Evolutionary conservation across 2,329 filamentous ascomycete species (phyloP).

Genomic region (Lasiodiplodia gonubiensis): DNA sequence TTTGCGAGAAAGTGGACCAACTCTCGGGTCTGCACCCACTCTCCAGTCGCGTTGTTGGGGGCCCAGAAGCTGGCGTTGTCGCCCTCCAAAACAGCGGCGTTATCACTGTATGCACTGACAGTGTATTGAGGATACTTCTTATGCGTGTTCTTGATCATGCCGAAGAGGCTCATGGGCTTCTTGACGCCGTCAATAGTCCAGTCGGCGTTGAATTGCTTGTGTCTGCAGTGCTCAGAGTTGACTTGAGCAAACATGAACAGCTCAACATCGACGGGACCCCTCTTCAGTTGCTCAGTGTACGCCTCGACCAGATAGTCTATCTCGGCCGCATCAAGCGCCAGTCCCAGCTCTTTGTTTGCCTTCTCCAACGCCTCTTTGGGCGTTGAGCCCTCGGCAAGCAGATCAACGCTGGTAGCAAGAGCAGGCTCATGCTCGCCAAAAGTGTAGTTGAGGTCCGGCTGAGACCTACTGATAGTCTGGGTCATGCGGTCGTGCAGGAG

Average conservation of each 20-base stretch:
- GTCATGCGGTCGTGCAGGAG: conserved; percentile 94
- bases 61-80: conserved; percentile 80
- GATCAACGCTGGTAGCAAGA: conserved; percentile 75
- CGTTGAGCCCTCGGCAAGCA: conserved; percentile 68
- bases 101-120: conserved; percentile 97
- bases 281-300: conserved; percentile 69
- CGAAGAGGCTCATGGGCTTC: conserved; percentile 83
- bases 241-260: conserved; percentile 99
- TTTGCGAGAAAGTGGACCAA: conserved; percentile 87
- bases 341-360: conserved; percentile 82
- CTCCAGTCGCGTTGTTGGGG: conserved; percentile 82
- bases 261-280: conserved; percentile 84
- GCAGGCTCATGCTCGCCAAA: conserved; percentile 73
- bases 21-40: conserved; percentile 88
- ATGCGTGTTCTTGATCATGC: conserved; percentile 97
- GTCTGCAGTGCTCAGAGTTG: conserved; percentile 91
- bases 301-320: conserved; percentile 93
- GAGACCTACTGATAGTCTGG: conserved; percentile 71
- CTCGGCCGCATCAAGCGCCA: conserved; percentile 86
- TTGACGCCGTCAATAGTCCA: conserved; percentile 91
- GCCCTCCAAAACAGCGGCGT: conserved; percentile 88
- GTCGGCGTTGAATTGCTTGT: conserved; percentile 94
- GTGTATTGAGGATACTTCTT: conserved; percentile 76
- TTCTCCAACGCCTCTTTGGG: conserved; percentile 76
- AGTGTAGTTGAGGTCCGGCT: conserved; percentile 75